Evolutionary conservation across 352 stramenopile species (phyloP).

Genomic region (Phytophthora citrophthora): DNA sequence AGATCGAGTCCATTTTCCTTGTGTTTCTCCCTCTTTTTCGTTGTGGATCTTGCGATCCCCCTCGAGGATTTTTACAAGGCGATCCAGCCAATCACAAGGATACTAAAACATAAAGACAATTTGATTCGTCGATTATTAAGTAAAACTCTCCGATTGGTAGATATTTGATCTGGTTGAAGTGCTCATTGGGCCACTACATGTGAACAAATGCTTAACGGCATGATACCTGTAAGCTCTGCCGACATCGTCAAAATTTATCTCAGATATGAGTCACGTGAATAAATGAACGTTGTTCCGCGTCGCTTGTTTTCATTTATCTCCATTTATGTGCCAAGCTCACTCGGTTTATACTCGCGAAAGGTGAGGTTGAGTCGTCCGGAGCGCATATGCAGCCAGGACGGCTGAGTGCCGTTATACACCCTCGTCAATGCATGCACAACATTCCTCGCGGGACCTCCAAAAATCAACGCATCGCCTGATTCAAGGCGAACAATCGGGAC

Average conservation of each 20-base stretch:
- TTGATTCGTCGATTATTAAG: slow-evolving; percentile 5
- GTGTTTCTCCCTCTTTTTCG: slow-evolving; percentile 32
- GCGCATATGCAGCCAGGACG: slow-evolving; percentile 63
- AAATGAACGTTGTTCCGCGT: no score
- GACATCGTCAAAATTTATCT: no score
- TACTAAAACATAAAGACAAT: neutral
- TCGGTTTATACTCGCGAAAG: slow-evolving; percentile 70
- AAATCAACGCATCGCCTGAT: slow-evolving; percentile 76
- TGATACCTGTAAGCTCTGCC: no score
- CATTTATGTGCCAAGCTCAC: slow-evolving; percentile 20
- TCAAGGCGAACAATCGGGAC: slow-evolving; percentile 69
- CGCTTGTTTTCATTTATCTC: no score
- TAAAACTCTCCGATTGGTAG: slow-evolving; percentile 3
- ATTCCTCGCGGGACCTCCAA: slow-evolving; percentile 59
- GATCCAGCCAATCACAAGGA: slow-evolving; percentile 2
- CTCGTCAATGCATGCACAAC: slow-evolving; percentile 74
- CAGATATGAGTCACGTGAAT: no score
- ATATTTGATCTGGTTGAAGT: slow-evolving; percentile 15
- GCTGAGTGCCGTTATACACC: slow-evolving; percentile 63
- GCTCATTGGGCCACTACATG: no score
- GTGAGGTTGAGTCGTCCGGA: slow-evolving; percentile 72
- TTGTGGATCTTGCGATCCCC: slow-evolving; percentile 36
- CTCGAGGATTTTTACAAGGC: slow-evolving; percentile 1
- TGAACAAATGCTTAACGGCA: no score
- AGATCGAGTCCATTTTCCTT: slow-evolving; percentile 86